These are phyloP conservation scores for Argentina anserina DNA, from an alignment of 306 rosid genomes.

Conservation along the genomic window DNA sequence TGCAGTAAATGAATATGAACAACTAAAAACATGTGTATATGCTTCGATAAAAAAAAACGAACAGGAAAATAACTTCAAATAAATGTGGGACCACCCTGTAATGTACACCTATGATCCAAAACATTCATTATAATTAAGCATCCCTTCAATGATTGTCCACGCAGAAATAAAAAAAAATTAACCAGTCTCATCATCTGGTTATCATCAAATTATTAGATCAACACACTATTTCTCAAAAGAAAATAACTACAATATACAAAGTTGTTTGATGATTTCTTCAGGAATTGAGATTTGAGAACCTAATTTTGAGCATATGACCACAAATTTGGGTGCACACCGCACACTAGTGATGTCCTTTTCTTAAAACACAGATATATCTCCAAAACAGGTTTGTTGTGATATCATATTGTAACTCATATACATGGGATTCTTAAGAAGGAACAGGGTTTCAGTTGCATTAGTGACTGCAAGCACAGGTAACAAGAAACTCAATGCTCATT, in stretches of 20 bases:
- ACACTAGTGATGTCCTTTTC: background rate
- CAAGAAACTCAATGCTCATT: background rate
- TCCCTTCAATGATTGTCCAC: too few relatives aligned
- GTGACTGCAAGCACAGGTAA: background rate
- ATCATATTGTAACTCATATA: background rate
- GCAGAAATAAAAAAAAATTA: too few relatives aligned
- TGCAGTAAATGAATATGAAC: background rate
- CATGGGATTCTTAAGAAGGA: background rate
- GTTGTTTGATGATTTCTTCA: background rate
- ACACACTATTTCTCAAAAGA: background rate
- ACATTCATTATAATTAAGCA: too few relatives aligned
- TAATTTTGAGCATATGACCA: background rate
- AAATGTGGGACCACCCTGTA: too few relatives aligned
- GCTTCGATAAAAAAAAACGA: background rate
- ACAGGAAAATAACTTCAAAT: background rate
- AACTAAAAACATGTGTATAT: background rate
- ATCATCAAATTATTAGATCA: too few relatives aligned
- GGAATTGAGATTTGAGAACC: background rate
- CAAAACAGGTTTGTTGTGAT: background rate
- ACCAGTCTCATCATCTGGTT: too few relatives aligned
- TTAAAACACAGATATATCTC: background rate
- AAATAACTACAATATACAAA: background rate
- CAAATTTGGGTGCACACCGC: background rate
- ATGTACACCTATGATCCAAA: too few relatives aligned
- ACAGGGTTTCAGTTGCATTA: background rate